phyloP scores from a whole-genome alignment of 768 basidiomycete genomes.

The Mycena epipterygia region DNA sequence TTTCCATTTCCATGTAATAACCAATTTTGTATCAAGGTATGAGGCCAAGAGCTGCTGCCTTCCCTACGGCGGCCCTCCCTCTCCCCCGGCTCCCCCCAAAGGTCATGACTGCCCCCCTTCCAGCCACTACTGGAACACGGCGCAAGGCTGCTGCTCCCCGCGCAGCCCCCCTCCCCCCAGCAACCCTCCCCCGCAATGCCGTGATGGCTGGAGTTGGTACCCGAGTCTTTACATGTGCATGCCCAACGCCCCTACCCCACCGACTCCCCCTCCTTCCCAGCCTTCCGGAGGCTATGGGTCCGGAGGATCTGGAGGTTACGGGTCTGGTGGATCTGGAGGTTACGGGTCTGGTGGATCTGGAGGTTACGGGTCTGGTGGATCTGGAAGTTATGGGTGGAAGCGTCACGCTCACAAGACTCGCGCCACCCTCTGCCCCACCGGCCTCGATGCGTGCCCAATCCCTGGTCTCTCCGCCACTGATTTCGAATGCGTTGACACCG shows the following conservation, averaged over 20 bases:
- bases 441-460: slow-evolving; percentile 71
- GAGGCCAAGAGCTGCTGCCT: slow-evolving; percentile 56
- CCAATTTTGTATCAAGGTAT: slow-evolving; percentile 42
- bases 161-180: slow-evolving; percentile 53
- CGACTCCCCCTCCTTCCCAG: slow-evolving; percentile 48
- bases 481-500: slow-evolving; percentile 76
- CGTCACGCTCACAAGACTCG: slow-evolving; percentile 47
- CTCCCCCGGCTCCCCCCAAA: slow-evolving; percentile 61
- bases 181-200: slow-evolving; percentile 66
- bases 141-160: slow-evolving; percentile 68
- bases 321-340: too few species aligned
- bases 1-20: neutral
- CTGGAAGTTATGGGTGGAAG: slow-evolving; percentile 32
- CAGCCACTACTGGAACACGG: slow-evolving; percentile 63
- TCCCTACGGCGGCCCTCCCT: slow-evolving; percentile 54
- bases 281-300: slow-evolving; percentile 58
- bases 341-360: too few species aligned
- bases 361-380: slow-evolving; percentile 37
- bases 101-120: slow-evolving; percentile 61
- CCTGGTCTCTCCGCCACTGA: slow-evolving; percentile 54
- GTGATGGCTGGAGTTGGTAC: slow-evolving; percentile 61
- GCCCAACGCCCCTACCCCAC: slow-evolving; percentile 46
- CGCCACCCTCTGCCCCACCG: slow-evolving; percentile 63
- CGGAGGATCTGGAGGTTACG: too few species aligned
- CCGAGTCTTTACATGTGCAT: slow-evolving; percentile 56